Percentiles rank a stretch among this genome's conserved stretches.
These are phyloP conservation scores for Helenozyma baotianmanensis DNA, from an alignment of 805 yeast genomes.

Conservation along the genomic window DNA sequence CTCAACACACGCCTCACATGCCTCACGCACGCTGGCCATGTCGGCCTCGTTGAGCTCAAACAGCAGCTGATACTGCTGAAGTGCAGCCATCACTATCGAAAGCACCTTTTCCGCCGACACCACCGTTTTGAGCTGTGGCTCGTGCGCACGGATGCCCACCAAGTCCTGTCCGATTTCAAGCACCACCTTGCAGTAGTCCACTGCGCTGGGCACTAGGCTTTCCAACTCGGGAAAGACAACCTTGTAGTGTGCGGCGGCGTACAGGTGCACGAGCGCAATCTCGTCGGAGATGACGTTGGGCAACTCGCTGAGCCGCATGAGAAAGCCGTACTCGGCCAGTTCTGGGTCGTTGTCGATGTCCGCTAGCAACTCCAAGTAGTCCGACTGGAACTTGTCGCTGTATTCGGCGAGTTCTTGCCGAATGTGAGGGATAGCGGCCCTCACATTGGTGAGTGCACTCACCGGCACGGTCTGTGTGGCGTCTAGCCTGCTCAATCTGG, in stretches of 20 bases:
- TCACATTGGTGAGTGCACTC: conserved; percentile 18
- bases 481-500: conserved; percentile 17
- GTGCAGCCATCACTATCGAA: conserved; percentile 69
- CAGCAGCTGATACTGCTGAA: conserved; percentile 32
- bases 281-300: conserved; percentile 53
- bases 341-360: conserved; percentile 25
- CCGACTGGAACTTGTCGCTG: conserved; percentile 22
- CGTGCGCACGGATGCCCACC: conserved; percentile 23
- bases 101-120: conserved; percentile 63
- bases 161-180: conserved; percentile 47
- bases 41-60: conserved; percentile 22
- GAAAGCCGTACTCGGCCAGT: conserved; percentile 41
- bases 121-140: conserved; percentile 34
- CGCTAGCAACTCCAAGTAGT: conserved; percentile 29
- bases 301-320: conserved; percentile 51
- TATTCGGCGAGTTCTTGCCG: conserved; percentile 17
- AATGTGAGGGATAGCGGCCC: conserved; percentile 20
- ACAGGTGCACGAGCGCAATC: conserved; percentile 44
- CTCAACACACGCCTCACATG: conserved; percentile 45
- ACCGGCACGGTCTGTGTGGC: conserved; percentile 18
- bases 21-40: conserved; percentile 33
- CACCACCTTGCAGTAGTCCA: conserved; percentile 56
- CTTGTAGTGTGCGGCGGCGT: conserved; percentile 49
- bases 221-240: conserved; percentile 70
- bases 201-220: conserved; percentile 54